Base-by-base conservation (phyloP, 2,329 filamentous ascomycete species). In the Cladorrhinum sp. region DNA sequence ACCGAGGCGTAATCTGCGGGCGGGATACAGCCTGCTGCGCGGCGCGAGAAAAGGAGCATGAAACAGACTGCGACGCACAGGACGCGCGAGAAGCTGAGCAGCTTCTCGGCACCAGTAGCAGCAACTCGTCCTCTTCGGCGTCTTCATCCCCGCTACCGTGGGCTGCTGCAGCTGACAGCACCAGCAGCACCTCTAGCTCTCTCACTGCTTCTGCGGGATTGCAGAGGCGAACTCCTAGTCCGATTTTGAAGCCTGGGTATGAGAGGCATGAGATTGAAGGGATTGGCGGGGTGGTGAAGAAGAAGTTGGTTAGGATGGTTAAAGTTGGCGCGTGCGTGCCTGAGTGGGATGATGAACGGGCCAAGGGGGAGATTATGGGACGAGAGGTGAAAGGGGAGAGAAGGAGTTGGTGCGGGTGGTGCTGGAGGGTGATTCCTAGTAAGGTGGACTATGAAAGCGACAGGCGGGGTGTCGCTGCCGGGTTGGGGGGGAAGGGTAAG, bases 331-430 rank as follows among this genome's bases (percentile, higher is more conserved):
- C 89, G 3, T 91, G 89, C 64, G 94, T 97, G 12, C 89, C 89
- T 64, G 91, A 96, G 72, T 92, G 88, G 77, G 89, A 91, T 65
- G 91, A 94, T 70, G 91, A 96, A 74, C 82, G 84, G 59, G 82
- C 82, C 36, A 80, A 82, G 7, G 86, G 85, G 3, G 80, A 82
- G 60, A 88, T 89, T 66, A 77, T 97, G 24, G 81, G 81, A 16
- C 79, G 88, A 23, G 94, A 98, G 74, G 82, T 87, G 58, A 79
- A 79, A 14, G 90, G 91, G 0, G 74, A 76, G 54, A 80, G 86
- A 60, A 82, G 93, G 63, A 92, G 90, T 71, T 96, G 92, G 91
- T 98, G 93, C 74, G 91, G 90, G 0, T 97, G 94, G 93, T 98
- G 94, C 73, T 86, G 82, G 73, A 81, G 92, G 63, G 87, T 92